A percentile compares a stretch with the other conserved stretches of the same genome.
These are phyloP conservation scores for Ceratobasidium sp. DNA, from an alignment of 1,284 basidiomycete genomes.

Conservation along the genomic window DNA sequence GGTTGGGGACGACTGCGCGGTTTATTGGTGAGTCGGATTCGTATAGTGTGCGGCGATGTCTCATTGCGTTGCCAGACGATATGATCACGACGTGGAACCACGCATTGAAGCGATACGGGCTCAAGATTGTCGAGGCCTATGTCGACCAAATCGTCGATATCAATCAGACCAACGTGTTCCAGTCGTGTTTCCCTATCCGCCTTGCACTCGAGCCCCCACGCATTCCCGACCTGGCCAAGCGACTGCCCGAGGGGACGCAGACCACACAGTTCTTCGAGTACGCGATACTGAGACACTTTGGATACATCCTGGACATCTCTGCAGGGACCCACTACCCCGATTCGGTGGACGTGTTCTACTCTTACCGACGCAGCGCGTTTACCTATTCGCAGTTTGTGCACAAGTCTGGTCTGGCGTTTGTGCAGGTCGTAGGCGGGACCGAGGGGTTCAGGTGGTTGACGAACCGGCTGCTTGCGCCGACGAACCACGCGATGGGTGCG, in stretches of 20 bases:
- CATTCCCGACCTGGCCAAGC: conserved; percentile 73
- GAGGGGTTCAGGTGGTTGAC: conserved; percentile 89
- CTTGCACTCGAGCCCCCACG: conserved; percentile 79
- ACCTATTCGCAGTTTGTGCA: conserved; percentile 91
- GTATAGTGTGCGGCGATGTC: neutral
- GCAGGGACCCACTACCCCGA: conserved; percentile 80
- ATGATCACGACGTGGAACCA: conserved; percentile 86
- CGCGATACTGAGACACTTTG: conserved; percentile 78
- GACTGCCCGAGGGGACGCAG: conserved; percentile 74
- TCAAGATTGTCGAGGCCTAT: conserved; percentile 93
- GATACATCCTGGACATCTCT: conserved; percentile 90
- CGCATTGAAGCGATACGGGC: conserved; percentile 88
- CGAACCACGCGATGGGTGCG: conserved; percentile 39
- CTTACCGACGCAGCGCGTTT: conserved; percentile 81
- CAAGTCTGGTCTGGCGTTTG: conserved; percentile 85
- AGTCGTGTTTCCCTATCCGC: conserved; percentile 85
- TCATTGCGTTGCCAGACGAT: conserved; percentile 64
- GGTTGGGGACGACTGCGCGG: conserved; percentile 97
- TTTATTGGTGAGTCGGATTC: conserved; percentile 69
- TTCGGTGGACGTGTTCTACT: conserved; percentile 86
- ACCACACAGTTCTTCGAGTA: conserved; percentile 83
- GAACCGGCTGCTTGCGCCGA: conserved; percentile 69
- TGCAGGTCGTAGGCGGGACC: conserved; percentile 83
- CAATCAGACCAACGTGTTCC: conserved; percentile 84
- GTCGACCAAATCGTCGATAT: conserved; percentile 89